Base-by-base conservation (phyloP, 208 protist genomes). In the Acanthamoeba triangularis region DNA sequence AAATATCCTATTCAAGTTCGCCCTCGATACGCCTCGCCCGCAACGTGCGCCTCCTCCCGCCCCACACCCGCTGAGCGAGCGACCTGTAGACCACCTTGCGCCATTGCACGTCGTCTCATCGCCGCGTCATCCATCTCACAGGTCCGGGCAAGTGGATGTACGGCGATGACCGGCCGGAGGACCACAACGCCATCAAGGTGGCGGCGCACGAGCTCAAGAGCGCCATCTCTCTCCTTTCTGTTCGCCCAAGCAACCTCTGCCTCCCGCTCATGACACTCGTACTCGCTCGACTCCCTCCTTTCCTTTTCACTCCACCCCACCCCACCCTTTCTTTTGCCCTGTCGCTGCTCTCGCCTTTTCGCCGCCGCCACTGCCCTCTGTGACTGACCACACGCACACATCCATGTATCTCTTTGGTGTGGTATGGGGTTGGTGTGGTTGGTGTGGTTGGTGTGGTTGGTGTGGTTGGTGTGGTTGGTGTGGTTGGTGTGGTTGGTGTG, bases 1-100 rank as follows among this genome's bases (percentile, higher is more conserved):
- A 80, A 94, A 94, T 49, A 97, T 97, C 8, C 30, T 97, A 0
- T 97, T 97, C 44, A 97, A 97, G 63, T 97, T 97, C 72, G 94
- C 94, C 1, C 80, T 97, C 69, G 96, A 97, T 41, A 56, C 91
- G 23, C 59, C 25, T 23, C 49, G 49, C 14, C 49, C 49, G 13
- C 49, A 54, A 18, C 49, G 49, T 54, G 14, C 14, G 59, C 20
- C 59, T 65, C 59, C 59, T 30, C 59, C 49, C 14, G 7, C 49
- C 10, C 14, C 14, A 20, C 49, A 0, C 49, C 37, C 3, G 37
- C 37, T 41, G 16, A 61, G 1, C 16, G 54, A 23, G 0, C 11
- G 20, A 61, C 5, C 54, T 61, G 5, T 61, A 1, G 2, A 41
- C 37, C 37, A 41, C 3, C 37, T 3, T 3, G 37, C 37, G 3